Evolutionary conservation across 108 stramenopile genomes (phyloP), one percentile per base, ranked within the genome.

Genomic region (Cyclotella baltica): DNA sequence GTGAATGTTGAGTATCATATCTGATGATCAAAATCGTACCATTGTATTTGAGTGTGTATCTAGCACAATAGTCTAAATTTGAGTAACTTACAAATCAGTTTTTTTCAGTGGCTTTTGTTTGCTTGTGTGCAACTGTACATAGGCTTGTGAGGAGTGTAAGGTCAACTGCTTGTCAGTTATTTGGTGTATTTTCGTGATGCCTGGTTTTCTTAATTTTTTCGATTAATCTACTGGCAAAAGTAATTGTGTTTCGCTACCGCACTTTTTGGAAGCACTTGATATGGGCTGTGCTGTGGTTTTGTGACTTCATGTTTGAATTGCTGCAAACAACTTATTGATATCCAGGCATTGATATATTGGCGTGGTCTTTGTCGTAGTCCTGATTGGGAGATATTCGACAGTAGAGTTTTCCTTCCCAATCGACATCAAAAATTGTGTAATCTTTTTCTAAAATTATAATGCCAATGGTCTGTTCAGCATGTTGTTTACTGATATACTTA

Each of bases 11-110:
- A 67, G 66, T 8, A 67, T 28, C 66, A 67, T 67, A 47, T 47
- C 29, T 22, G 75, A 76, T 72, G 70, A 66, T 10, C 48, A 31
- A 51, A 72, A 81, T 1, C 74, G 65, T 25, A 87, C 20, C 1
- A 31, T 76, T 64, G 83, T 80, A 40, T 82, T 46, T 0, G 83
- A 78, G 52, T 87, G 53, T 27, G 86, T 69, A n/a, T n/a, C n/a
- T n/a, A 23, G 86, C 81, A 3, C 57, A 58, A 62, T 87, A 87
- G 46, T 87, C 71, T 15, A 87, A 2, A 87, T 34, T 50, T 76
- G 64, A 15, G 5, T 69, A 72, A 37, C 57, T 30, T 28, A 15
- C 18, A 29, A 4, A 13, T 61, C 23, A 10, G 69, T 77, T 11
- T 62, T n/a, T 70, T n/a, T 62, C 40, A 35, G 75, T 70, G 13